Conservation (phyloP, 2,329 filamentous ascomycete species). For the Rhinocladiella mackenziei region DNA sequence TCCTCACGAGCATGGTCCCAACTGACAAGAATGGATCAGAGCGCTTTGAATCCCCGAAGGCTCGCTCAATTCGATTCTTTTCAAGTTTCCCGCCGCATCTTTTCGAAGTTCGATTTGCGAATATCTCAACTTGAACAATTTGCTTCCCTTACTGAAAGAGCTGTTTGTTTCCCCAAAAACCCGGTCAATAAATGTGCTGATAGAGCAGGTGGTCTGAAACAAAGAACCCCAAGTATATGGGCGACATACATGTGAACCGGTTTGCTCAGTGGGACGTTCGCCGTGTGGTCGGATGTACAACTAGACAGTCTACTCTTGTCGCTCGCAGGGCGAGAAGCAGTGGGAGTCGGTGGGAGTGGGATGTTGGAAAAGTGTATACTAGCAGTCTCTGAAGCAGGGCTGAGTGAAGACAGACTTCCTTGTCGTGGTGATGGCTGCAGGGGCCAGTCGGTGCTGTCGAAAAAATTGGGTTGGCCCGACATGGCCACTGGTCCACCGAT, state of each 20-base stretch:
- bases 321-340: constrained; percentile 29
- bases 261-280: constrained; percentile 15
- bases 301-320: constrained; percentile 25
- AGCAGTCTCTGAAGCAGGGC: constrained; percentile 32
- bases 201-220: constrained; percentile 30
- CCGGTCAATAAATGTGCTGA: constrained; percentile 33
- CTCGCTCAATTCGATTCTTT: constrained; percentile 39
- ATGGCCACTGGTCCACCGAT: constrained; percentile 9
- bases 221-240: not conserved
- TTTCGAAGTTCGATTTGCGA: constrained; percentile 40
- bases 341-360: constrained; percentile 32
- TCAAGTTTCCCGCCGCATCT: constrained; percentile 36
- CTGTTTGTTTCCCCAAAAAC: constrained; percentile 34
- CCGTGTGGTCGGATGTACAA: constrained; percentile 22
- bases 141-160: constrained; percentile 39
- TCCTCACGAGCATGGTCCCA: not conserved
- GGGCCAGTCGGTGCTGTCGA: constrained; percentile 34
- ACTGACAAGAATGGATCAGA: constrained; percentile 39
- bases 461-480: constrained; percentile 29
- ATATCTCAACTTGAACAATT: constrained; percentile 41
- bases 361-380: constrained; percentile 32
- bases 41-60: constrained; percentile 36
- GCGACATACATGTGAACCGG: constrained; percentile 20
- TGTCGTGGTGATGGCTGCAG: constrained; percentile 29
- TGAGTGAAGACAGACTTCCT: constrained; percentile 32